These are phyloP conservation scores for Aschersonia sp. DNA, from an alignment of 2,329 filamentous ascomycete species.

Conservation along the genomic window DNA sequence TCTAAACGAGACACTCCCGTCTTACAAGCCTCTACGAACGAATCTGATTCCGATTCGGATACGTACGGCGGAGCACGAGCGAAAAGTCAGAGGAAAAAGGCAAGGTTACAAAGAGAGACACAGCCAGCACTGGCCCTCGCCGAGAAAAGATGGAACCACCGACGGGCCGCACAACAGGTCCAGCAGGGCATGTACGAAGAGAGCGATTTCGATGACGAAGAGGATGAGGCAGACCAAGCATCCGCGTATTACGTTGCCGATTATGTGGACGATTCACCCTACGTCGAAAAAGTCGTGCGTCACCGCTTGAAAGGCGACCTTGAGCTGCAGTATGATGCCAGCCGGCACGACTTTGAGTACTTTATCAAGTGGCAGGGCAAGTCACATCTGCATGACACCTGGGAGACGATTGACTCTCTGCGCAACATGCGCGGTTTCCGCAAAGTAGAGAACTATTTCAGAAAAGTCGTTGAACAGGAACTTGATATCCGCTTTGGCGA, in stretches of 20 bases:
- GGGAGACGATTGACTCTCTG: slow-evolving; percentile 69
- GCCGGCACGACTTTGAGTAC: slow-evolving; percentile 70
- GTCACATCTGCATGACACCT: slow-evolving; percentile 90
- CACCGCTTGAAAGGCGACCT: slow-evolving; percentile 63
- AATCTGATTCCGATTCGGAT: slow-evolving; percentile 58
- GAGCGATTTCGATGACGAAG: slow-evolving; percentile 49
- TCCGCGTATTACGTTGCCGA: slow-evolving; percentile 56
- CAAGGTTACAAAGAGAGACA: slow-evolving; percentile 56
- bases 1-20: slow-evolving; percentile 46
- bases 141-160: slow-evolving; percentile 84
- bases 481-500: slow-evolving; percentile 63
- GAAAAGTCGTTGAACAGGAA: slow-evolving; percentile 67
- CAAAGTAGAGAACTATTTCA: slow-evolving; percentile 89
- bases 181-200: slow-evolving; percentile 50
- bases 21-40: slow-evolving; percentile 37
- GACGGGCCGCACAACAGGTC: slow-evolving; percentile 66
- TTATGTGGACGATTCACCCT: slow-evolving; percentile 64
- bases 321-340: slow-evolving; percentile 40
- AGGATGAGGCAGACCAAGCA: slow-evolving; percentile 38
- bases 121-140: slow-evolving; percentile 51
- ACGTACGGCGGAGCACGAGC: slow-evolving; percentile 66
- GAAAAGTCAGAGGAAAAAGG: slow-evolving; percentile 58
- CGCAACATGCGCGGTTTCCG: slow-evolving; percentile 69
- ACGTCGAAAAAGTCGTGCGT: slow-evolving; percentile 82
- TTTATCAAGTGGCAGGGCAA: slow-evolving; percentile 95